Base-by-base conservation (phyloP, 345 rosid species). In the Ceriops zippeliana region DNA sequence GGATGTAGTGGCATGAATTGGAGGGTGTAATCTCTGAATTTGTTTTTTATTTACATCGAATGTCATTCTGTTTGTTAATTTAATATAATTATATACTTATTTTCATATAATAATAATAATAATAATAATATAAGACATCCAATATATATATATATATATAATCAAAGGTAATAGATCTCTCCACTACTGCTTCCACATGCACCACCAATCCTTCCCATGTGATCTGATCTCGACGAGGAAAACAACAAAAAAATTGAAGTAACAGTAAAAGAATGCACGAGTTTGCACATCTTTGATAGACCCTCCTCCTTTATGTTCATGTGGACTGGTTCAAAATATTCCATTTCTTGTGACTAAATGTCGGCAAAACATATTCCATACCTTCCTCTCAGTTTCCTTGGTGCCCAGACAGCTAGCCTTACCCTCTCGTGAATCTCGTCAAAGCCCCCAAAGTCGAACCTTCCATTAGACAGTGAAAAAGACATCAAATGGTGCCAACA, bases 131-230 rank as follows among this genome's bases (percentile, higher is more conserved):
- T 24, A 24, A 24, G 26, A 24, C 26, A 24, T 24, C 1, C 26
- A 24, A 24, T n/a, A n/a, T n/a, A n/a, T n/a, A 24, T 24, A 24
- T 0, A 24, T 24, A 24, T 24, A 24, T 24, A 20, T 47, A 72
- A 62, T 62, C 7, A 17, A 30, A 34, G 4, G 16, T 60, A 69
- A 66, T 63, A 26, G 59, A 61, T 22, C 46, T 22, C 46, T 53
- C 61, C 19, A 21, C 47, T 1, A 22, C 62, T 58, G 61, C 62
- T 68, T 9, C 19, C 61, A 15, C 47, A 1, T 20, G 3, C 66
- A 32, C 35, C 58, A 64, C 65, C 79, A 47, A 42, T 61, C 69
- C 63, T 56, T 46, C 73, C 84, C 86, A 80, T 78, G 88, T 84
- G 88, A 84, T 42, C 49, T 42, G 86, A 82, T 42, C 47, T 42